Evolutionary conservation across 345 rosid genomes (phyloP), one percentile per base, ranked within the genome.

Genomic region (Raphanus raphanistrum): DNA sequence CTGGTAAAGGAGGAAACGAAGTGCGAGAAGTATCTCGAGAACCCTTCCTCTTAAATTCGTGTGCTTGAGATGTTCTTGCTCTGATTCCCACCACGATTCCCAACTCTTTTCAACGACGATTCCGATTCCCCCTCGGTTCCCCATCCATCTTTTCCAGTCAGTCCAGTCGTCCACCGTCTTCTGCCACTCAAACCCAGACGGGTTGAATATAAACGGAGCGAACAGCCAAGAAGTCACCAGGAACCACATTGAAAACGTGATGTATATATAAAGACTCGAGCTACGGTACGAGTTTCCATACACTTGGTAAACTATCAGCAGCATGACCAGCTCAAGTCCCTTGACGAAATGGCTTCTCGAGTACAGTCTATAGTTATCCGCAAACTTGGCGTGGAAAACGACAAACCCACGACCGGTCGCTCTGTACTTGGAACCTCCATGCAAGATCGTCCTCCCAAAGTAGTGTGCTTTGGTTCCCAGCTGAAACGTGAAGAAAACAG

Each of bases 111-210:
- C 86, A 4, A 75, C 58, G 3, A 67, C 79, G 26, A 95, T 95
- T 60, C 97, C 98, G 13, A 92, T 95, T 57, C 98, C 92, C 73
- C 99, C 97, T 0, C 90, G 91, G 82, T 91, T 91, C 17, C 97
- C 97, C 98, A 92, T 92, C 98, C 99, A 92, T 68, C 97, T 74
- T 80, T 91, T 95, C 99, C 99, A 95, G 76, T 95, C 98, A 25
- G 97, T 89, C 99, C 99, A 90, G 77, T 95, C 98, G 71, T 92
- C 98, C 77, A 86, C 94, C 0, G 97, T 91, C 84, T 95, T 95
- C 72, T 95, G 99, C 99, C 99, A 87, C 73, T 95, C 98, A 72
- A 95, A 92, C 26, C 97, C 96, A 67, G 99, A 89, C 31, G 98
- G 99, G 73, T 95, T 95, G 83, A 95, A 95, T 78, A 91, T 82